Base-by-base conservation (phyloP, 495 filamentous ascomycete species). In the Aspergillus taichungensis region DNA sequence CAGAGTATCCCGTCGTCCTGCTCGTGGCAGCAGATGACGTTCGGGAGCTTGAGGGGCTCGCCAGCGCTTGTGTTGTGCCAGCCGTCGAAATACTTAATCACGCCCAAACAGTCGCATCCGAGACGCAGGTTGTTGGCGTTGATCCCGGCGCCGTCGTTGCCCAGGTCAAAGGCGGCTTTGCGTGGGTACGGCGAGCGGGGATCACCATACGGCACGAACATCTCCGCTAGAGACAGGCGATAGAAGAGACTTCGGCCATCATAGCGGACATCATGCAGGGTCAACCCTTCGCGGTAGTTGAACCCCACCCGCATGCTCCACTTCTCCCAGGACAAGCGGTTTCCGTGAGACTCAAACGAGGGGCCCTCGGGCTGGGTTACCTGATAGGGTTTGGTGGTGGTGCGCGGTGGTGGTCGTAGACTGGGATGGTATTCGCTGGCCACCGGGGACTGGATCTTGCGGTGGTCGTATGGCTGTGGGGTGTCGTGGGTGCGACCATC, bases 281-380 rank as follows among this genome's bases (percentile, higher is more conserved):
- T 77, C 36, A 78, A 69, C 1, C 82, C 82, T 52, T 85, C 82
- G 6, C 82, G 69, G 13, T 69, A 66, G 13, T 82, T 85, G 53
- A 80, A 85, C 0, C 78, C 78, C 30, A 87, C 68, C 12, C 75
- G 67, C 57, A 85, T 76, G 6, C 61, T 59, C 82, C 82, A 85
- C 47, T 84, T 84, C 57, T 85, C 78, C 82, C 82, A 85, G 1
- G 29, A 43, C 5, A 76, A 45, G 5, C 61, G 54, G 32, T 73
- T 66, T 1, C 74, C 77, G 0, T 57, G 13, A 1, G 52, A 54
- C 13, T 46, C 54, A 64, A 94, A 94, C 3, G 82, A 86, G 5
- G 78, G 76, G 0, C 88, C 88, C 44, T 90, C 74, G 0, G 87
- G 87, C 53, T 94, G 88, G 8, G 82, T 58, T 0, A 94, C 78